Evolutionary conservation across 495 filamentous ascomycete species (phyloP), one percentile per base, ranked within the genome.

Genomic region (Paragyromitra xinjiangensis): DNA sequence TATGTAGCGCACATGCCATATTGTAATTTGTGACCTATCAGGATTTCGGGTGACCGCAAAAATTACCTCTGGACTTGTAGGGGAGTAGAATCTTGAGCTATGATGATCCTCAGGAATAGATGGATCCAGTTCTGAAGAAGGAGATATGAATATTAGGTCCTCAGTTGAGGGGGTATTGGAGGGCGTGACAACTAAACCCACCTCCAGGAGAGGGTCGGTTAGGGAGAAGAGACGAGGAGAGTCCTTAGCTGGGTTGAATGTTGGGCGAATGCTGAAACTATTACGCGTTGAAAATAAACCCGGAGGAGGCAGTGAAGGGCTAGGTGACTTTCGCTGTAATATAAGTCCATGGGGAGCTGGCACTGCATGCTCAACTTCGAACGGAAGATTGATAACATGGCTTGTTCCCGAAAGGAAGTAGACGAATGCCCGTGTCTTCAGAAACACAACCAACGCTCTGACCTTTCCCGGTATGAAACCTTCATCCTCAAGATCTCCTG

Each of bases 351-450:
- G 86, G 6, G 93, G 91, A 22, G 93, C 91, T 14, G 94, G 90
- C 84, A 94, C 92, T 9, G 93, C 93, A 62, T 88, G 89, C 80
- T 97, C 93, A 45, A 98, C 91, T 83, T 97, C 94, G 80, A 99
- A 98, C 14, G 95, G 94, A 72, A 99, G 88, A 83, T 96, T 92
- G 69, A 98, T 89, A 70, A 96, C 89, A 88, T 98, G 93, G 83
- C 89, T 97, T 29, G 92, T 89, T 3, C 94, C 94, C 19, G 91
- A 87, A n/a, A 97, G 88, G 82, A 95, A 97, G 86, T 92, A 96
- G 79, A 98, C 89, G 81, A 97, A 95, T 29, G 93, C 94, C 81
- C 98, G 95, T 3, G 92, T 92, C 83, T 94, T 95, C 71, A 99
- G 88, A 77, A 98, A 91, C 50, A 98, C 91, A 6, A 98, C 94